Percentiles rank a stretch among this genome's conserved stretches.
phyloP scores from a whole-genome alignment of 176 grass and related monocot genomes.

The Ananas comosus region DNA sequence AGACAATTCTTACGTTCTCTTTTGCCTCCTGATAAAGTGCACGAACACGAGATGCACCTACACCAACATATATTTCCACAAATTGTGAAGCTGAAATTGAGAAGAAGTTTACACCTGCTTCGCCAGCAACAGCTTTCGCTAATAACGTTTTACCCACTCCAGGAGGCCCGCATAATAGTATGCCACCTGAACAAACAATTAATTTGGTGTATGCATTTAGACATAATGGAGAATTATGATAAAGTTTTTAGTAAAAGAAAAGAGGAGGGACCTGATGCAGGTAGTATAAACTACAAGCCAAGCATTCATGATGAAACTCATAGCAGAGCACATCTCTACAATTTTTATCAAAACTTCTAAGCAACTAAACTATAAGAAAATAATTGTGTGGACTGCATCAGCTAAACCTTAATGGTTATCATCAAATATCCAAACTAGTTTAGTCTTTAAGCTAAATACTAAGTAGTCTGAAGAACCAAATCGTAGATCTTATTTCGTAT shows the following conservation, averaged over 20 bases:
- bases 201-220: not conserved
- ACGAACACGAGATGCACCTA: slow-evolving; percentile 35
- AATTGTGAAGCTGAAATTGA: slow-evolving; percentile 37
- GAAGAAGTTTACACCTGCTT: slow-evolving; percentile 33
- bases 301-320: too few relatives aligned
- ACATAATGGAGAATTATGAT: not conserved
- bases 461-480: not conserved
- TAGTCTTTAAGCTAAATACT: too few relatives aligned
- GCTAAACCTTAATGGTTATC: too few relatives aligned
- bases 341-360: too few relatives aligned
- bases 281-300: too few relatives aligned
- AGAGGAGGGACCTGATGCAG: not conserved
- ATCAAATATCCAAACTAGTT: too few relatives aligned
- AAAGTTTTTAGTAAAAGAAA: not conserved
- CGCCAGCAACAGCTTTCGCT: slow-evolving; percentile 29
- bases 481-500: not conserved
- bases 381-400: too few relatives aligned
- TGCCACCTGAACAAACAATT: slow-evolving; percentile 15
- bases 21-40: slow-evolving; percentile 33
- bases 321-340: too few relatives aligned
- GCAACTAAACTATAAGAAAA: too few relatives aligned
- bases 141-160: slow-evolving; percentile 26
- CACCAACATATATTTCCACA: slow-evolving; percentile 40
- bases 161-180: slow-evolving; percentile 28
- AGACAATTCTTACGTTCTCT: slow-evolving; percentile 22